phyloP scores from a whole-genome alignment of 2,329 filamentous ascomycete genomes.

The Pezicula carpinea region DNA sequence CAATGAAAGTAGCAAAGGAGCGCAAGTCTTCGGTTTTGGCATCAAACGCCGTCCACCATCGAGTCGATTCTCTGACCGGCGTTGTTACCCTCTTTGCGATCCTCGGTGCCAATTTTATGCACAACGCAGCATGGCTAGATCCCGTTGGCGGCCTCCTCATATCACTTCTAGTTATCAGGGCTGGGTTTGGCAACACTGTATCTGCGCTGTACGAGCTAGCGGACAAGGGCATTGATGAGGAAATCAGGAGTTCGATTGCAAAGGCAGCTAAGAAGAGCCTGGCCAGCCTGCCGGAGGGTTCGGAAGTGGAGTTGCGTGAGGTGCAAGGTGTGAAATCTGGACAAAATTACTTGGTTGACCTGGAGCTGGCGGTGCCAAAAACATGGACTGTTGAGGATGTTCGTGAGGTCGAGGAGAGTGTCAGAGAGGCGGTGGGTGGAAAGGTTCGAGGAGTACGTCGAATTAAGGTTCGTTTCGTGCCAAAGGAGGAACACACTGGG shows the following conservation, averaged over 20 bases:
- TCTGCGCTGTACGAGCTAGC: slow-evolving; percentile 81
- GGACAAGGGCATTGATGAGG: slow-evolving; percentile 83
- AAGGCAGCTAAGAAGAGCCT: slow-evolving; percentile 61
- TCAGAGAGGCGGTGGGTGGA: slow-evolving; percentile 68
- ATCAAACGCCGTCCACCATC: slow-evolving; percentile 94
- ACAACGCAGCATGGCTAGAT: slow-evolving; percentile 87
- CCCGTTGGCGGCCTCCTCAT: slow-evolving; percentile 91
- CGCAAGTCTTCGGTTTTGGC: slow-evolving; percentile 94
- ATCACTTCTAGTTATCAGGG: slow-evolving; percentile 87
- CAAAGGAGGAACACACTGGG: slow-evolving; percentile 54
- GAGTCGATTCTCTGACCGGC: slow-evolving; percentile 91
- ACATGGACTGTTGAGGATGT: slow-evolving; percentile 71
- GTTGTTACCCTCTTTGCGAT: slow-evolving; percentile 90
- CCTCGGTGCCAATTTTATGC: slow-evolving; percentile 79
- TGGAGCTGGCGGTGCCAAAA: slow-evolving; percentile 77
- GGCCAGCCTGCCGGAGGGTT: slow-evolving; percentile 44
- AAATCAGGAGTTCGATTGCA: slow-evolving; percentile 69
- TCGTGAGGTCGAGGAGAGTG: slow-evolving; percentile 63
- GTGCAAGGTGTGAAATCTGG: slow-evolving; percentile 91
- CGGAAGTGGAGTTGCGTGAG: slow-evolving; percentile 66
- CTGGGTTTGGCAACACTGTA: slow-evolving; percentile 80
- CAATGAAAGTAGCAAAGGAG: slow-evolving; percentile 91
- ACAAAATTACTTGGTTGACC: slow-evolving; percentile 90
- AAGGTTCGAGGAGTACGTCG: slow-evolving; percentile 81
- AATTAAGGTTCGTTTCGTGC: slow-evolving; percentile 78